Base-by-base conservation (phyloP, 75 land plant genomes). In the Pseudotsuga menziesii region DNA sequence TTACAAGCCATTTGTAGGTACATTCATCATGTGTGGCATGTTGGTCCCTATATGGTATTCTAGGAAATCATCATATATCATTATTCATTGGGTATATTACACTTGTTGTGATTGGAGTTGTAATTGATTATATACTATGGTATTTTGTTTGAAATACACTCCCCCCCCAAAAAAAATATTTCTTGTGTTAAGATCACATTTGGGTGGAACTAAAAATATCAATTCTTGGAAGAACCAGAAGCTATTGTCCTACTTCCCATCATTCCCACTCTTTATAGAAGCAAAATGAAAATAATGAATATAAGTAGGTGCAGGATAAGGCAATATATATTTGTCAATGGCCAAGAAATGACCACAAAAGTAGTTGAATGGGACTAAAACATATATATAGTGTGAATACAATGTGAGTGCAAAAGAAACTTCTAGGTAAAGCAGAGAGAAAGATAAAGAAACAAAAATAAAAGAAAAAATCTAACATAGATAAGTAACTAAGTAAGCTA, bases 1-100 rank as follows among this genome's bases (percentile, higher is more conserved):
- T 89, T 71, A 89, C 91, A 15, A 89, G 91, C 57, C 90, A 88
- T 74, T 66, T 90, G 57, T 85, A 88, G 88, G 90, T 85, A 25
- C 15, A 5, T 35, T 52, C 16, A 48, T 0, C 36, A 25, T 56
- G 57, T 74, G 35, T 15, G n/a, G 25, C 55, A 56, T 52, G 3
- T 26, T 25, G 27, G 27, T 74, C 64, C 59, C 52, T 23, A 69
- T 41, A n/a, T 69, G 25, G 35, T 69, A 20, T 41, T 17, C 19
- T n/a, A 48, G 54, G 54, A 48, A 48, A 48, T 64, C 41, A 63
- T 27, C 19, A 16, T 64, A 35, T 35, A 17, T 64, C 36, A 5
- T 17, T 35, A 35, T 36, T 64, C 69, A 35, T 64, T 32, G 4
- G 20, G 35, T 64, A 64, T 35, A 64, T 20, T 32, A 6, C 35